phyloP scores from a whole-genome alignment of 1,284 basidiomycete genomes.

The Mycosarcoma mackinlayi region DNA sequence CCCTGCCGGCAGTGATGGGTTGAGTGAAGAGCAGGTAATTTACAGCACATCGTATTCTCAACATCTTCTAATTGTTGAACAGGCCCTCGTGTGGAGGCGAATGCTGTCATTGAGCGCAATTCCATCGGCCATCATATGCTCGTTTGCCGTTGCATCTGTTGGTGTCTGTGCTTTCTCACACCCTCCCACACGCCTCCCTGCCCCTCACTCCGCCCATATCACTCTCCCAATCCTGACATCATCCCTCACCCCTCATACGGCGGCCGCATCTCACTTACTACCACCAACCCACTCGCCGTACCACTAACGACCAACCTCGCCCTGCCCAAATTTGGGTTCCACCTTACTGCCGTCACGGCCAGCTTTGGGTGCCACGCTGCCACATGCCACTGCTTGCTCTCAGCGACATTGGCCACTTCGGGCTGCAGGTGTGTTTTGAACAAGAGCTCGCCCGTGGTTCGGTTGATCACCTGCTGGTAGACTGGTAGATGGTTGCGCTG shows the following conservation, averaged over 20 bases:
- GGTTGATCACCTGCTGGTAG: slow-evolving; percentile 20
- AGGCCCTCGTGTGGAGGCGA: no score
- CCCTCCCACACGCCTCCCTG: no score
- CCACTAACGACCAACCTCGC: slow-evolving; percentile 19
- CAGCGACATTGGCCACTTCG: slow-evolving; percentile 11
- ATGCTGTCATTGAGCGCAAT: no score
- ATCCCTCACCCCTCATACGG: slow-evolving; percentile 17
- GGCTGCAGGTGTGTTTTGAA: slow-evolving; percentile 13
- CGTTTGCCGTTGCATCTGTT: no score
- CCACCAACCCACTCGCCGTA: slow-evolving; percentile 24
- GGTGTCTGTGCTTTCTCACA: no score
- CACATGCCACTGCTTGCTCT: slow-evolving; percentile 18
- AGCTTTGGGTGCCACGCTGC: slow-evolving; percentile 22
- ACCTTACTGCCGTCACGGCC: slow-evolving; percentile 23
- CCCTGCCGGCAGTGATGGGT: no score
- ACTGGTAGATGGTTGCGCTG: slow-evolving; percentile 18
- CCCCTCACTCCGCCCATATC: no score
- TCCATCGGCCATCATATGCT: no score
- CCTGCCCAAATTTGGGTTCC: slow-evolving; percentile 36
- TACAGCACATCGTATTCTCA: no score
- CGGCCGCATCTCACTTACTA: slow-evolving; percentile 26
- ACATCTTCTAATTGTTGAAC: no score
- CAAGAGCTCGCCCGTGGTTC: slow-evolving; percentile 15
- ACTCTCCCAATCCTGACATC: background rate
- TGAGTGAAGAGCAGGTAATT: no score